Evolutionary conservation across 202 grass and related monocot species (phyloP).

Genomic region (Schoenoplectus tabernaemontani): DNA sequence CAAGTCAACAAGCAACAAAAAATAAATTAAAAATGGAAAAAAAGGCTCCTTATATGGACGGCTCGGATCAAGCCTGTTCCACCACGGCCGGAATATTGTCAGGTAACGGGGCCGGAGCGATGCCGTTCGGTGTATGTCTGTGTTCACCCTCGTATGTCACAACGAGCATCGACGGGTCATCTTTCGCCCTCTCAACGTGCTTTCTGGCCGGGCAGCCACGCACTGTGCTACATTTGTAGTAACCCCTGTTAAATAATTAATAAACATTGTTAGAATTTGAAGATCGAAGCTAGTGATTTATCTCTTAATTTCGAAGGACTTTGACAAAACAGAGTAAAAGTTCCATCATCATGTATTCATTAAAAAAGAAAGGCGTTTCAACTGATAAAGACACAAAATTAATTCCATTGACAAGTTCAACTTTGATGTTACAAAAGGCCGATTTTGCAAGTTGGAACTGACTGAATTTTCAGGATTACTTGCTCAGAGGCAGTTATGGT

Average conservation of each 20-base stretch:
- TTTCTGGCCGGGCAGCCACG: constrained; percentile 79
- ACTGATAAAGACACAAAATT: neutral
- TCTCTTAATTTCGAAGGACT: neutral
- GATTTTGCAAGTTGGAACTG: neutral
- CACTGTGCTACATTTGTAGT: constrained; percentile 95
- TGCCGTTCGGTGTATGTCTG: constrained; percentile 42
- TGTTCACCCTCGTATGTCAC: constrained; percentile 94
- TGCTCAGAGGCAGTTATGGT: too few species aligned
- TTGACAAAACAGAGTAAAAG: neutral
- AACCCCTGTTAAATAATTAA: constrained; percentile 42
- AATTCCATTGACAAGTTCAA: neutral
- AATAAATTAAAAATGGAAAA: constrained; percentile 21
- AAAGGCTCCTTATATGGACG: neutral
- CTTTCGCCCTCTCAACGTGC: constrained; percentile 88
- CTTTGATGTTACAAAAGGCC: neutral
- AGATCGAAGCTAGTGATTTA: neutral
- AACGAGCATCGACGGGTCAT: constrained; percentile 84
- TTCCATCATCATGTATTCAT: neutral
- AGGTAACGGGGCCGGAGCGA: neutral
- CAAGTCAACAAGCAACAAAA: constrained; percentile 15
- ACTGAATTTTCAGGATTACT: neutral
- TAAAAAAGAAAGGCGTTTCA: neutral
- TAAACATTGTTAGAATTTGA: neutral
- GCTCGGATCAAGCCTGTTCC: neutral
- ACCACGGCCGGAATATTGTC: constrained; percentile 17